These are phyloP conservation scores for Trametes punicea DNA, from an alignment of 768 basidiomycete species.

Conservation along the genomic window DNA sequence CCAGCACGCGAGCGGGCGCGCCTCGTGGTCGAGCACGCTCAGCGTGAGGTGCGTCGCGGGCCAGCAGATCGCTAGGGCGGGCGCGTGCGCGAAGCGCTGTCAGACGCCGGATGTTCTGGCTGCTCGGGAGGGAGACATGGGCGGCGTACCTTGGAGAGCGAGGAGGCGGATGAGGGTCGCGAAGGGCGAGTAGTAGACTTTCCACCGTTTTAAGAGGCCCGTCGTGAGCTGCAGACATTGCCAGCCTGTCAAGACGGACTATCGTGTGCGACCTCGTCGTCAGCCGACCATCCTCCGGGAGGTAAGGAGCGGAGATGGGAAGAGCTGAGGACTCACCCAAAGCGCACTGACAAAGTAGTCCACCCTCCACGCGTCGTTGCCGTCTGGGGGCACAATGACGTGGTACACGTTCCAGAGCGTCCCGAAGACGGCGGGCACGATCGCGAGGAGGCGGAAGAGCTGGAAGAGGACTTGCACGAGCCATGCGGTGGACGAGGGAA, in stretches of 20 bases:
- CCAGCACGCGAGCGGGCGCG: constrained; percentile 85
- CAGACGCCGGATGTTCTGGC: too few species aligned
- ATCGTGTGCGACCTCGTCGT: background rate
- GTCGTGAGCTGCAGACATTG: constrained; percentile 88
- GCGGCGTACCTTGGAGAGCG: constrained; percentile 72
- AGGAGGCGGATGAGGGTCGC: constrained; percentile 89
- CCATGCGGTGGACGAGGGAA: constrained; percentile 46
- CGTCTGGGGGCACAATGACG: constrained; percentile 44
- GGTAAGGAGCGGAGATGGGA: too few species aligned
- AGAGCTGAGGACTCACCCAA: constrained; percentile 50
- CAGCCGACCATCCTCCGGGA: background rate
- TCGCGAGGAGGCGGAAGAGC: constrained; percentile 62
- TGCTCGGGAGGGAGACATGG: background rate
- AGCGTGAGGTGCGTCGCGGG: constrained; percentile 87
- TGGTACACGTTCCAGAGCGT: constrained; percentile 60
- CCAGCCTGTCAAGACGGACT: constrained; percentile 84
- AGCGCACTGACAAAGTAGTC: constrained; percentile 68
- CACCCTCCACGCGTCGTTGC: constrained; percentile 37
- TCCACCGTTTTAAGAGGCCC: constrained; percentile 87
- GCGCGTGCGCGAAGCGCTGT: background rate
- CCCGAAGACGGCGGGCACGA: constrained; percentile 71
- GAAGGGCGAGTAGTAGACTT: constrained; percentile 83
- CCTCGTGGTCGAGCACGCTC: constrained; percentile 61
- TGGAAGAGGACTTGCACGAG: constrained; percentile 66
- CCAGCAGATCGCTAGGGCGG: constrained; percentile 81